A percentile compares a stretch with the other conserved stretches of the same genome.
These are phyloP conservation scores for Wickerhamomyces queroliae DNA, from an alignment of 805 yeast species.

Conservation along the genomic window DNA sequence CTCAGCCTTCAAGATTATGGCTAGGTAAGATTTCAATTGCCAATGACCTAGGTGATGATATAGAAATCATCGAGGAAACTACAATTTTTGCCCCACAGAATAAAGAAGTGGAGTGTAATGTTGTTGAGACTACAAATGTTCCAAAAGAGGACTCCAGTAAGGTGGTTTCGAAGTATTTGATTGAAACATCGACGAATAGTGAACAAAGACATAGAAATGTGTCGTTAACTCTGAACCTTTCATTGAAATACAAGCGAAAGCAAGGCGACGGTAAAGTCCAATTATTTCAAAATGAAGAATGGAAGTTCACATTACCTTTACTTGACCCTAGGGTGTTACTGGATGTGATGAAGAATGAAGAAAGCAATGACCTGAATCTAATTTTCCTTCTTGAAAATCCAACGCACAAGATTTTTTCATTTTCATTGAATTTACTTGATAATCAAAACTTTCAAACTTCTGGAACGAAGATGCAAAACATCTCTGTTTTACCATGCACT, in stretches of 20 bases:
- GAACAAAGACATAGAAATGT: slow-evolving; percentile 35
- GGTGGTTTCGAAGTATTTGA: slow-evolving; percentile 11
- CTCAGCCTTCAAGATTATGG: slow-evolving; percentile 33
- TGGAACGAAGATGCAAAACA: slow-evolving; percentile 24
- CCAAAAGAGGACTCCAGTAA: slow-evolving; percentile 6
- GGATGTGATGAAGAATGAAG: slow-evolving; percentile 21
- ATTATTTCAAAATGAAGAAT: slow-evolving; percentile 29
- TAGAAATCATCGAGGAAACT: slow-evolving; percentile 30
- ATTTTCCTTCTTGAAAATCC: slow-evolving; percentile 67
- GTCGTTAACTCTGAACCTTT: slow-evolving; percentile 21
- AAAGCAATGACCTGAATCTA: slow-evolving; percentile 24
- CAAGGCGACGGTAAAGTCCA: slow-evolving; percentile 18
- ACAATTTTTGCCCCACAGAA: slow-evolving; percentile 25
- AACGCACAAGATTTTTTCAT: slow-evolving; percentile 61
- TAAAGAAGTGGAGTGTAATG: slow-evolving; percentile 28
- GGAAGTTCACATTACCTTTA: slow-evolving; percentile 54
- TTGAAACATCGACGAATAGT: slow-evolving; percentile 30
- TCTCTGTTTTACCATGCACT: slow-evolving; percentile 53
- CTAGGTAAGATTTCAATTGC: slow-evolving; percentile 25
- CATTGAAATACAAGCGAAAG: slow-evolving; percentile 31
- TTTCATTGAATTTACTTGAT: slow-evolving; percentile 41
- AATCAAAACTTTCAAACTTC: slow-evolving; percentile 29
- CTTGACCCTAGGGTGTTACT: slow-evolving; percentile 66
- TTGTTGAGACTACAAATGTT: slow-evolving; percentile 4
- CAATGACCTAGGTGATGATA: slow-evolving; percentile 16